Percentiles rank a stretch among this genome's conserved stretches.
These are phyloP conservation scores for Fraxinus sp. DNA, from an alignment of 305 asterid genomes.

Conservation along the genomic window DNA sequence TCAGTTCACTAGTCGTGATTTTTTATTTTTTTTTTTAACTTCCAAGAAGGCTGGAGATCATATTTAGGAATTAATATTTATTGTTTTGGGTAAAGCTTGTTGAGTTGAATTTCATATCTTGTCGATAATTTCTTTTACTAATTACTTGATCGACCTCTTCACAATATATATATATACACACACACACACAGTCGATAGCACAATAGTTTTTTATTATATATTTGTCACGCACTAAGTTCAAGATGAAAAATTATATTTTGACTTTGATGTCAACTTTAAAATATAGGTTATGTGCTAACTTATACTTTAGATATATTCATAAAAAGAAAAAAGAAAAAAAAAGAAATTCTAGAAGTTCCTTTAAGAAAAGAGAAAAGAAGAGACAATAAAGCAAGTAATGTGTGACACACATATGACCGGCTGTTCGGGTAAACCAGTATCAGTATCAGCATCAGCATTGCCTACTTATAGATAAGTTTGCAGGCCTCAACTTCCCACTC, in stretches of 20 bases:
- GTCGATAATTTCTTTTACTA: background rate
- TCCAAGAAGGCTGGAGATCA: background rate
- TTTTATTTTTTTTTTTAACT: background rate
- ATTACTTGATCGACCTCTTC: background rate
- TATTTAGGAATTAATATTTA: background rate
- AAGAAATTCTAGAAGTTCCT: background rate
- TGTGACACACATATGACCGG: constrained; percentile 22
- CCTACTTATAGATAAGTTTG: constrained; percentile 28
- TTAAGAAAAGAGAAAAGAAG: background rate
- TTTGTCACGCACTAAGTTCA: too few species aligned
- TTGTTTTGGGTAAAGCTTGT: background rate
- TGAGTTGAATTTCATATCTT: too few species aligned
- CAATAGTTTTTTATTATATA: too few species aligned
- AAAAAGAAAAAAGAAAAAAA: too few species aligned
- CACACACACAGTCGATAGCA: too few species aligned
- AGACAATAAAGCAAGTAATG: background rate
- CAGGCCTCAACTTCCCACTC: constrained; percentile 19
- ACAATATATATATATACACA: too few species aligned
- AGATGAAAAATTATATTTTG: too few species aligned
- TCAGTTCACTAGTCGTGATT: background rate
- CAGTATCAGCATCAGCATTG: constrained; percentile 16
- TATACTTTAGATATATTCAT: background rate
- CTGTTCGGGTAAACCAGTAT: constrained; percentile 22
- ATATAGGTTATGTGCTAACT: background rate
- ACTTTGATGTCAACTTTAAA: background rate